Evolutionary conservation across 768 basidiomycete species (phyloP).

Genomic region (Tephrocybe sp.): DNA sequence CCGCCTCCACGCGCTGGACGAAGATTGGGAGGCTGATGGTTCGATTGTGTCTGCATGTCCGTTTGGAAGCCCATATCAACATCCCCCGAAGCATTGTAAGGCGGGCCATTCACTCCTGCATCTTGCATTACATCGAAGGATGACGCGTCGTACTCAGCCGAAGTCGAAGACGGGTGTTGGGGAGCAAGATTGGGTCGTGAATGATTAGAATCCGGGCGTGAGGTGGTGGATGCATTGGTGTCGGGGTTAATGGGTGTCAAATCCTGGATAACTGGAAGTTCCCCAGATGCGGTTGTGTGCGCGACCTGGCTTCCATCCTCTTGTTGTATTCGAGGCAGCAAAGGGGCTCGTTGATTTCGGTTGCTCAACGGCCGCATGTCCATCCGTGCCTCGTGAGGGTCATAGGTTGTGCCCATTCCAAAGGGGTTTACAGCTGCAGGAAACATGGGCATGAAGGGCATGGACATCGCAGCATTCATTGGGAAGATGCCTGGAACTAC

Average conservation of each 20-base stretch:
- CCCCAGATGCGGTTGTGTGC: conserved; percentile 53
- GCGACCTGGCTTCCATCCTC: conserved; percentile 47
- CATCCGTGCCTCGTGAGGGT: conserved; percentile 79
- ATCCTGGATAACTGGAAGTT: conserved; percentile 83
- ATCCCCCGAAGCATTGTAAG: conserved; percentile 29
- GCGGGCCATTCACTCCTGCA: conserved; percentile 20
- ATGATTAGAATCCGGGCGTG: conserved; percentile 24
- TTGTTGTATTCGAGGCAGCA: conserved; percentile 54
- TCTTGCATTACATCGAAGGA: conserved; percentile 23
- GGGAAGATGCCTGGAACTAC: conserved; percentile 71
- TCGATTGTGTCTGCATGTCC: conserved; percentile 34
- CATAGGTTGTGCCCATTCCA: conserved; percentile 59
- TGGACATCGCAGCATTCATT: conserved; percentile 42
- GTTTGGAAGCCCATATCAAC: conserved; percentile 28
- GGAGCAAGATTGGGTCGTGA: conserved; percentile 21
- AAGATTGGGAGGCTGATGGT: conserved; percentile 25
- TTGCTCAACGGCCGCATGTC: conserved; percentile 62
- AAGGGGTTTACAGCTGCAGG: conserved; percentile 55
- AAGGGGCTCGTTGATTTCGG: conserved; percentile 54
- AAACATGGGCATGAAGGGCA: conserved; percentile 78
- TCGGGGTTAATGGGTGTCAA: conserved; percentile 59
- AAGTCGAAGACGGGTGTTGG: conserved; percentile 15
- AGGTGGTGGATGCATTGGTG: conserved; percentile 26
- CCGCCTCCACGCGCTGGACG: conserved; percentile 34
- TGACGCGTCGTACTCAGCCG: conserved; percentile 13